Evolutionary conservation across 2,329 filamentous ascomycete genomes (phyloP).

Genomic region (Endothia cerciana): DNA sequence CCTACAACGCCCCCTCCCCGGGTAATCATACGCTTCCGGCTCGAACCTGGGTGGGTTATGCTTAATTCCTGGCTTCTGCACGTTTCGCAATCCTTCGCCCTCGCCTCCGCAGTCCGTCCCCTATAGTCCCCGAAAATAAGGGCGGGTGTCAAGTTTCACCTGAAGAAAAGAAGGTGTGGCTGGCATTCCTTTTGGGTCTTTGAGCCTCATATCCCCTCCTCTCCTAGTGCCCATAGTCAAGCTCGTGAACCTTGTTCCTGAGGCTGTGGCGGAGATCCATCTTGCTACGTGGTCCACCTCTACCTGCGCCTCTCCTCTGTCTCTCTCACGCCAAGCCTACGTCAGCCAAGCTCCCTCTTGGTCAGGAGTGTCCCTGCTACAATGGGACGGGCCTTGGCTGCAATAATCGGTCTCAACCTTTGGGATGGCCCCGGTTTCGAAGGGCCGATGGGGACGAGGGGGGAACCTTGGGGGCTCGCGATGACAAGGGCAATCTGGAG

Average conservation of each 20-base stretch:
- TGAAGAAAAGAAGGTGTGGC: not conserved
- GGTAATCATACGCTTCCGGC: not conserved
- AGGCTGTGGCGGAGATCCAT: not conserved
- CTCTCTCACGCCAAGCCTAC: not conserved
- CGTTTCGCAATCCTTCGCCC: not conserved
- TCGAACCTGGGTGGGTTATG: not conserved
- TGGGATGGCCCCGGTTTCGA: conserved; percentile 3
- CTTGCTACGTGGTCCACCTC: not conserved
- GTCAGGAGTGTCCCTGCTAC: not conserved
- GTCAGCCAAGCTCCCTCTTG: not conserved
- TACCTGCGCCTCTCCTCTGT: not conserved
- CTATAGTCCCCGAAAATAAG: not conserved
- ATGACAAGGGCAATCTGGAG: not conserved
- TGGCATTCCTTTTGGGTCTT: not conserved
- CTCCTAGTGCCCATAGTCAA: not conserved
- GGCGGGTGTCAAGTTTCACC: not conserved
- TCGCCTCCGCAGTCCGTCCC: not conserved
- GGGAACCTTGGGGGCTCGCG: not conserved
- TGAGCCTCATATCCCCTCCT: not conserved
- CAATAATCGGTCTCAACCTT: conserved; percentile 20
- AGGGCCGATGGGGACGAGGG: not conserved
- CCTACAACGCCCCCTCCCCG: not conserved
- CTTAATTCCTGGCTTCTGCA: not conserved
- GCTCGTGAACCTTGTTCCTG: not conserved
- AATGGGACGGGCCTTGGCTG: conserved; percentile 18